These are phyloP conservation scores for Plectosphaerella cucumerina DNA, from an alignment of 2,329 filamentous ascomycete species.

Conservation along the genomic window DNA sequence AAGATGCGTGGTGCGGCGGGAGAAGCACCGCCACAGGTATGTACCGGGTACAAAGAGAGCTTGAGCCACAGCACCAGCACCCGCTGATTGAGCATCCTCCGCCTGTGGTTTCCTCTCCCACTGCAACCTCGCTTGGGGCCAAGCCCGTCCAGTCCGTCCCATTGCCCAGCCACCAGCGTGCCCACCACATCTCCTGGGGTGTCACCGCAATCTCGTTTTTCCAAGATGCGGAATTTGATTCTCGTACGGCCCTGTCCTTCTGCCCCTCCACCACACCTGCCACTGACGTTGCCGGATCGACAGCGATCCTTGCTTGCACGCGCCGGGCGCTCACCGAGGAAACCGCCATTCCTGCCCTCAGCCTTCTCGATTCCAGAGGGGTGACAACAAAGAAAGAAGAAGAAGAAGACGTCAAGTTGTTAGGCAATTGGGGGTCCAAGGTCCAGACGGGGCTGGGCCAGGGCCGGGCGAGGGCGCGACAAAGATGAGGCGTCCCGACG, in stretches of 20 bases:
- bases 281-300: background rate
- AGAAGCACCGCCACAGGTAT: background rate
- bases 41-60: background rate
- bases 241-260: background rate
- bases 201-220: background rate
- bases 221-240: background rate
- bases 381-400: no score
- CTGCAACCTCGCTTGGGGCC: background rate
- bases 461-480: no score
- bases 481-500: no score
- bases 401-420: no score
- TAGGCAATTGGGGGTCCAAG: no score
- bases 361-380: no score
- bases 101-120: no score
- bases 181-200: background rate
- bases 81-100: background rate
- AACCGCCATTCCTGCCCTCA: no score
- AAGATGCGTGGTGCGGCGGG: background rate
- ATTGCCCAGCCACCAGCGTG: background rate
- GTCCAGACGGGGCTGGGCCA: no score
- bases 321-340: no score
- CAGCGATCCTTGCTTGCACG: background rate
- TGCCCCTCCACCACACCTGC: background rate
- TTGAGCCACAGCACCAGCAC: background rate
- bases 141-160: background rate